phyloP scores from a whole-genome alignment of 148 eudicot genomes.

The Agrostemma githago region DNA sequence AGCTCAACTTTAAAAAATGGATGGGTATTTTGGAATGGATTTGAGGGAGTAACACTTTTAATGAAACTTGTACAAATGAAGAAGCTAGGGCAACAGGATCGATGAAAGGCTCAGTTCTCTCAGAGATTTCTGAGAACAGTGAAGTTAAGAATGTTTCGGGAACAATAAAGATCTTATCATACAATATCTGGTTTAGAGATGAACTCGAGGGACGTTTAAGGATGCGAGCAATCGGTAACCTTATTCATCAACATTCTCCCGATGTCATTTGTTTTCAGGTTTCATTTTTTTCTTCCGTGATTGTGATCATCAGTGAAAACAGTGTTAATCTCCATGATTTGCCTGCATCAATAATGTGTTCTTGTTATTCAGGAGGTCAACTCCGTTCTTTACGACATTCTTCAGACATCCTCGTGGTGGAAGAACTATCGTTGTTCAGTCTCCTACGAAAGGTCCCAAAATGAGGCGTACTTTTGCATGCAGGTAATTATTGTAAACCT shows the following conservation, averaged over 20 bases:
- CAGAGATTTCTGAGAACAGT: slow-evolving; percentile 13
- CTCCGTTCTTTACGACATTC: slow-evolving; percentile 52
- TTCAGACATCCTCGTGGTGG: slow-evolving; percentile 78
- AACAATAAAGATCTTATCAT: slow-evolving; percentile 63
- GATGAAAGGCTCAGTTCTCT: neutral
- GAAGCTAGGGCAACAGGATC: slow-evolving; percentile 11
- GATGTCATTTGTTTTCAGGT: slow-evolving; percentile 96
- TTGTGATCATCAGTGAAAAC: neutral
- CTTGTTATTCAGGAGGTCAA: slow-evolving; percentile 65
- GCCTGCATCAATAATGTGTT: neutral
- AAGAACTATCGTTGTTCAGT: slow-evolving; percentile 64
- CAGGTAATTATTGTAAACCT: slow-evolving; percentile 45
- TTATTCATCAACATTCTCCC: slow-evolving; percentile 76
- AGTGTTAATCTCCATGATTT: neutral
- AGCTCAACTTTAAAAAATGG: no score
- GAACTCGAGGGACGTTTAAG: slow-evolving; percentile 71
- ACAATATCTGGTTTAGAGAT: slow-evolving; percentile 92
- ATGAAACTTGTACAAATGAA: slow-evolving; percentile 10
- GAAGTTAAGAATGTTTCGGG: slow-evolving; percentile 21
- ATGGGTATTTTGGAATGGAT: no score
- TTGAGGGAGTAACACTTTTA: neutral
- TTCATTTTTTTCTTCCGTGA: slow-evolving; percentile 7
- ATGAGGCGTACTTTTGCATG: slow-evolving; percentile 75
- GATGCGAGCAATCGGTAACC: slow-evolving; percentile 83
- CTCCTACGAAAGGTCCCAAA: slow-evolving; percentile 35